Base-by-base conservation (phyloP, 108 stramenopile genomes). In the Cyclostephanos invisitatus region DNA sequence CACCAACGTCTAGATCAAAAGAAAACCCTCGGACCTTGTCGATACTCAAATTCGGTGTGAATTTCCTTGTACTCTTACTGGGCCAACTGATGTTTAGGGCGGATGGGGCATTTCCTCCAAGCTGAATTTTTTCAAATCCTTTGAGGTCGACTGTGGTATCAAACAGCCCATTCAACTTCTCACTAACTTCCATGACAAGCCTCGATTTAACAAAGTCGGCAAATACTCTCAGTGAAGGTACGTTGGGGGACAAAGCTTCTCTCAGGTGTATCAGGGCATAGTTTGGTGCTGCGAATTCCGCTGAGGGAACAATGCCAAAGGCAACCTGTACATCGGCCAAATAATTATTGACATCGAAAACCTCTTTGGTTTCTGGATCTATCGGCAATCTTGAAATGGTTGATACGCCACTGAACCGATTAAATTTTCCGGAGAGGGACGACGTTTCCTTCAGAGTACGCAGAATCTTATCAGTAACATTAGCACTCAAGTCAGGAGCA, bases 331-430 rank as follows among this genome's bases (percentile, higher is more conserved):
- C 38, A 1, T 74, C 73, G 7, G 51, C 22, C 22, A 74, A 53
- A 28, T 68, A 74, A 48, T 74, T 53, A n/a, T 63, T 57, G 32
- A 74, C 60, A 20, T 67, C 5, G 60, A 74, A 74, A 14, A 74
- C n/a, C 37, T 74, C 73, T 9, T 24, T 10, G 21, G 51, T 57
- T 15, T 21, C 18, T 18, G 73, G 42, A 64, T 73, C 57, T 65
- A 74, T 67, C 0, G 73, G 50, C 7, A 49, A 37, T 7, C 42
- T 64, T 3, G 29, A 17, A 0, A 42, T 22, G n/a, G 1, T 7
- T 25, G 55, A 56, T 56, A n/a, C 5, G 3, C 55, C 55, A 25
- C 55, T 56, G 27, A 46, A 67, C 54, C 36, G 36, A 20, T 15
- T 24, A 54, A 54, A 67, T 12, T 38, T 54, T 10, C 38, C n/a